These are phyloP conservation scores for Leptographium wingfieldii DNA, from an alignment of 2,329 filamentous ascomycete genomes.

Conservation along the genomic window DNA sequence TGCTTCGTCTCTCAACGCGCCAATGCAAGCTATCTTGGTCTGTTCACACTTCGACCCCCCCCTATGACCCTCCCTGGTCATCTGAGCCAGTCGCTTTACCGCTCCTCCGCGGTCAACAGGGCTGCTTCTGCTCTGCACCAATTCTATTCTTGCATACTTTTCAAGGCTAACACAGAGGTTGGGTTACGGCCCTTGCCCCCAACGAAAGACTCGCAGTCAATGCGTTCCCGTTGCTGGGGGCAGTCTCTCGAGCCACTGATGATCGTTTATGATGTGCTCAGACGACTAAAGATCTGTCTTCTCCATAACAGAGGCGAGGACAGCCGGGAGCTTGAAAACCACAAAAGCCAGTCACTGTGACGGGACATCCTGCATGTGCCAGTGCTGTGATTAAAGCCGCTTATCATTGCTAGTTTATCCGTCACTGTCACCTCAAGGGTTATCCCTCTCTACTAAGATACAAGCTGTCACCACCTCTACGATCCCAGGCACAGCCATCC, in stretches of 20 bases:
- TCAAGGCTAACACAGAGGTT: too few relatives aligned
- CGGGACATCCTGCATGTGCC: constrained; percentile 6
- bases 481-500: constrained; percentile 1
- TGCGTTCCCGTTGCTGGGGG: neutral
- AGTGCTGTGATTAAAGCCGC: constrained; percentile 11
- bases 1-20: neutral
- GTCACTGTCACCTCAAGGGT: neutral
- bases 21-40: neutral
- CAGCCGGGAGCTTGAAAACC: neutral
- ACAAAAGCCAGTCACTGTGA: neutral
- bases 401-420: neutral
- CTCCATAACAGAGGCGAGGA: neutral
- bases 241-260: neutral
- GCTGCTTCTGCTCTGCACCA: neutral
- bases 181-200: neutral
- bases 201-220: neutral
- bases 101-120: neutral
- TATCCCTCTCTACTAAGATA: neutral
- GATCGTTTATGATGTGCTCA: neutral
- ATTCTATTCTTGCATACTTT: neutral
- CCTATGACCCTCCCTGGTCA: neutral
- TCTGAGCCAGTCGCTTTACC: neutral
- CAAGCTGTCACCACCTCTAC: neutral
- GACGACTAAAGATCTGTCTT: neutral
- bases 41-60: neutral